These are phyloP conservation scores for Arachis hypogaea DNA, from an alignment of 306 rosid genomes.

Conservation along the genomic window DNA sequence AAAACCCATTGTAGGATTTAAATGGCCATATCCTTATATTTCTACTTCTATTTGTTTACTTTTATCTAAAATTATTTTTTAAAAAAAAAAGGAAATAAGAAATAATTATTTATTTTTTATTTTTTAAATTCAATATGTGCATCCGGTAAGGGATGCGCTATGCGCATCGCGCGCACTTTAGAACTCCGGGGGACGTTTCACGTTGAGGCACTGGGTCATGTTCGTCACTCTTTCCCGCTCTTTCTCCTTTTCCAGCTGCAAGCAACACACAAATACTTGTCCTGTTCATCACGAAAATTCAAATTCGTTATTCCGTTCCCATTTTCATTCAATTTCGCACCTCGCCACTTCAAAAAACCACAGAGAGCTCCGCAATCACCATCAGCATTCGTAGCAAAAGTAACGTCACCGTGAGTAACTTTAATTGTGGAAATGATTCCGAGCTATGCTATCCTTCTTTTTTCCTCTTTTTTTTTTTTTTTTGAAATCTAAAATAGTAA, in stretches of 20 bases:
- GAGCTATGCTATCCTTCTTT: not conserved
- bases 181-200: not conserved
- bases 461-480: not conserved
- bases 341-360: not conserved
- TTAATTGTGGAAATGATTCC: constrained; percentile 13
- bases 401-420: constrained; percentile 18
- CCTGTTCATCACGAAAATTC: not conserved
- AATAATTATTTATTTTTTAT: no score
- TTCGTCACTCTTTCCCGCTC: constrained; percentile 43
- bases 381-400: constrained; percentile 1
- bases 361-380: constrained; percentile 9
- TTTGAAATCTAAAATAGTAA: not conserved
- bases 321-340: not conserved
- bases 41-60: no score
- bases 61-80: no score
- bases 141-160: constrained; percentile 10
- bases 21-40: no score
- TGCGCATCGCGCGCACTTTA: constrained; percentile 20
- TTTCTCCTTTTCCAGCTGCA: not conserved
- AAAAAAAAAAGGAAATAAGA: no score
- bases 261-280: constrained; percentile 8
- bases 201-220: not conserved
- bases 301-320: constrained; percentile 12
- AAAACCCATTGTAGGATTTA: no score
- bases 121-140: no score